Base-by-base conservation (phyloP, 1,139 yeast species). In the Nematodospora anomalae region DNA sequence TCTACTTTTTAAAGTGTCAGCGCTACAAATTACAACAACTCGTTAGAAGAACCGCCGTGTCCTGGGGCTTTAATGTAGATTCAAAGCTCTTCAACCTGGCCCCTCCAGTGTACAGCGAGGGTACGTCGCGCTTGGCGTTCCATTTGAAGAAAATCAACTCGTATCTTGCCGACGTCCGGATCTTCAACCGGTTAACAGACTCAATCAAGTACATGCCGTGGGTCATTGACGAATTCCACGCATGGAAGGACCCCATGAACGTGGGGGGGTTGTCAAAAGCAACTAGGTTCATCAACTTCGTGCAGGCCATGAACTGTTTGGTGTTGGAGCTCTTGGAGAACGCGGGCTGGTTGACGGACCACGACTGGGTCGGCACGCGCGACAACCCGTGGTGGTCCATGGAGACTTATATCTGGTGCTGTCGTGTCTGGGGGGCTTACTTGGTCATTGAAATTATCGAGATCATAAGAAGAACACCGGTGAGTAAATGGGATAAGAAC, bases 311-410 rank as follows among this genome's bases (percentile, higher is more conserved):
- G 38, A 70, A 70, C 42, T 70, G 76, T 44, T 57, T 70, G 33
- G 57, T 67, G 3, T 59, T 71, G 44, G 82, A 77, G 51, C 60
- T 76, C 5, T 56, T 76, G 29, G 83, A 77, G 47, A 76, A 76
- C 39, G 69, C 72, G n/a, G 82, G 80, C 2, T 77, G 80, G 76
- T 57, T 73, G 28, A 69, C 76, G 2, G 80, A 75, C 33, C 81
- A 76, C 49, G 64, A 72, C 44, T 76, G 79, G 77, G 61, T 75
- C 2, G 66, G 69, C 6, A 74, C 78, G 14, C 46, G 51, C 25
- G 74, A 72, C 44, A 63, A 71, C 48, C 47, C 50, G 36, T 64
- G 60, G 48, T 71, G 75, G 76, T 63, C 71, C 44, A 52, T 61
- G 16, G 72, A 64, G 43, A 64, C 76, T 1, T 71, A 71, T 47